These are phyloP conservation scores for Naganishia kalamii DNA, from an alignment of 768 basidiomycete genomes.

Conservation along the genomic window DNA sequence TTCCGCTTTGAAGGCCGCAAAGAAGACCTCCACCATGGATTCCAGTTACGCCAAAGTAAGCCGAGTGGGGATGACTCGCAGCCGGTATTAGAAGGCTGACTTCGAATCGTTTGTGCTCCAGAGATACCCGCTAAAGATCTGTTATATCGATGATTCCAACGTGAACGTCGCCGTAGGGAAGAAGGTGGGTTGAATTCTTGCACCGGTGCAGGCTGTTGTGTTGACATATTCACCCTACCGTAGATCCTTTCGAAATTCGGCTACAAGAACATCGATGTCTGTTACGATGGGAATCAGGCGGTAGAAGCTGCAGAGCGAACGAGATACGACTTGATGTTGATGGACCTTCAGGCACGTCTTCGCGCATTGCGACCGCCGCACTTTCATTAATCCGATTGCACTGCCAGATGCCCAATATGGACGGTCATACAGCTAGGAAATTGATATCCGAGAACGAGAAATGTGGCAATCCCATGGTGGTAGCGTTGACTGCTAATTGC, in stretches of 20 bases:
- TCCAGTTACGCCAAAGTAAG: conserved; percentile 7
- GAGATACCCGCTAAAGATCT: conserved; percentile 29
- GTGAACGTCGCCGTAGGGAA: conserved; percentile 33
- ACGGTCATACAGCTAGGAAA: conserved; percentile 10
- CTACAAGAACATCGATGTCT: neutral
- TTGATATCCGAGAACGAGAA: neutral
- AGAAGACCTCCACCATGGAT: conserved; percentile 10
- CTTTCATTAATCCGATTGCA: neutral
- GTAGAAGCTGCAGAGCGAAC: conserved; percentile 35
- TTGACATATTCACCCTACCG: neutral
- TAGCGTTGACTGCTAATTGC: conserved; percentile 22
- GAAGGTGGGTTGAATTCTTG: conserved; percentile 13
- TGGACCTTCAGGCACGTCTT: conserved; percentile 30
- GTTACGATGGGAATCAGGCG: conserved; percentile 24
- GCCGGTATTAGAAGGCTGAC: neutral
- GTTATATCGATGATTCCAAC: conserved; percentile 36
- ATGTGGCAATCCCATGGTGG: neutral
- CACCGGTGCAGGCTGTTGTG: neutral
- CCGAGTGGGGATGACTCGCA: neutral
- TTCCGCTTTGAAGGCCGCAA: neutral
- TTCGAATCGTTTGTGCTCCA: neutral
- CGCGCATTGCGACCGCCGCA: neutral
- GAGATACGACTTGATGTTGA: conserved; percentile 39
- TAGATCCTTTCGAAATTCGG: neutral
- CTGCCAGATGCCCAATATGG: conserved; percentile 23